A percentile compares a stretch with the other conserved stretches of the same genome.
Conservation (phyloP, 176 grass and related monocot species). For the Zoysia pacifica region DNA sequence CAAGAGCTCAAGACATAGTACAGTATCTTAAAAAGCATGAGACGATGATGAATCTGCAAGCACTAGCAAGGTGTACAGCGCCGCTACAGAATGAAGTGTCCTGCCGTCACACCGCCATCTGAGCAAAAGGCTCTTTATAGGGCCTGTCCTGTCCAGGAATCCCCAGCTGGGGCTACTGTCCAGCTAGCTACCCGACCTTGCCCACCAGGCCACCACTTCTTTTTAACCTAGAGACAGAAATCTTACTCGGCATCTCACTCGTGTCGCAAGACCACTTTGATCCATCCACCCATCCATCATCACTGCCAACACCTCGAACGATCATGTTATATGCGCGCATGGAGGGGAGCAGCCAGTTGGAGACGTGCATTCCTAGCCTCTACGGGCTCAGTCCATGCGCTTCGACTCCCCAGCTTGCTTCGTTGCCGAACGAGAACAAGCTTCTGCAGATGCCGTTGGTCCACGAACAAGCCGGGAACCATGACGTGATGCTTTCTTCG, state of each 20-base stretch:
- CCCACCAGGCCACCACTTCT: conserved; percentile 14
- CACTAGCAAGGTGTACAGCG: conserved; percentile 19
- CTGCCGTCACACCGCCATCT: conserved; percentile 50
- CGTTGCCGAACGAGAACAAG: conserved; percentile 42
- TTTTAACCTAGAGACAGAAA: conserved; percentile 52
- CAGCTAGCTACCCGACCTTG: conserved; percentile 13
- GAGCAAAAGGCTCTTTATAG: conserved; percentile 75
- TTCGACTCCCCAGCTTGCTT: conserved; percentile 5
- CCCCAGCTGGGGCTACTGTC: conserved; percentile 5
- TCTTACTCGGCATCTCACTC: conserved; percentile 33
- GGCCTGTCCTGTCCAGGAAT: conserved; percentile 34
- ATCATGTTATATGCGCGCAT: conserved; percentile 44
- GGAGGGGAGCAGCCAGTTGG: conserved; percentile 55
- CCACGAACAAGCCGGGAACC: conserved; percentile 41
- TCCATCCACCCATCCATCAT: background rate
- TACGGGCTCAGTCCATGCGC: conserved; percentile 45
- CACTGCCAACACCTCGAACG: background rate
- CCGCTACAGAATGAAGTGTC: conserved; percentile 44
- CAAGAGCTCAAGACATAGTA: background rate
- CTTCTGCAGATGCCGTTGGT: conserved; percentile 48
- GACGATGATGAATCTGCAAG: conserved; percentile 37
- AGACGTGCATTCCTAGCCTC: conserved; percentile 46
- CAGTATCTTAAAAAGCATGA: conserved; percentile 19
- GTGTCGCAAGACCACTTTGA: conserved; percentile 25
- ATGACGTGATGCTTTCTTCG: conserved; percentile 40